Conservation (phyloP, 176 grass and related monocot genomes). For the Paspalum notatum region DNA sequence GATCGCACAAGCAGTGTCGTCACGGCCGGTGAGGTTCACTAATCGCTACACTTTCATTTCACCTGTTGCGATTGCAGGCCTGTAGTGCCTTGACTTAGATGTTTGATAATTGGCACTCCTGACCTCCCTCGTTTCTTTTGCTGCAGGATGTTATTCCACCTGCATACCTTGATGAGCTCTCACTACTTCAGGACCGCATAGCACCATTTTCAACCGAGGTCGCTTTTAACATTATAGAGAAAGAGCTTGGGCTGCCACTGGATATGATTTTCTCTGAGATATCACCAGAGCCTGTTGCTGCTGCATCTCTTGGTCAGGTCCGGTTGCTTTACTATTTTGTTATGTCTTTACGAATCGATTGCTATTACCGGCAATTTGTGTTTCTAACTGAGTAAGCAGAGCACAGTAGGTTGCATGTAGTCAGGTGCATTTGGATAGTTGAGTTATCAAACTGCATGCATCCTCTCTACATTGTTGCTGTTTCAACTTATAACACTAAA, state of each 20-base stretch:
- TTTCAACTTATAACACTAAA: constrained; percentile 26
- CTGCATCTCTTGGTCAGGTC: constrained; percentile 96
- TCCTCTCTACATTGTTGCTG: background rate
- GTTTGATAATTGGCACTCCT: background rate
- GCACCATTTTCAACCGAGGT: constrained; percentile 87
- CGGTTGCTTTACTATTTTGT: constrained; percentile 21
- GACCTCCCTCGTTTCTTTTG: constrained; percentile 4
- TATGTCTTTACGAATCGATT: background rate
- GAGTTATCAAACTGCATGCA: constrained; percentile 27
- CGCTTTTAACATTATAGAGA: constrained; percentile 94
- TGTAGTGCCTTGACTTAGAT: background rate
- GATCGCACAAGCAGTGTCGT: constrained; percentile 94
- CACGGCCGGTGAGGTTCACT: constrained; percentile 66
- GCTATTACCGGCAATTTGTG: background rate
- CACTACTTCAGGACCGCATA: constrained; percentile 91
- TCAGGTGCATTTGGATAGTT: constrained; percentile 3
- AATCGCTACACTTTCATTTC: background rate
- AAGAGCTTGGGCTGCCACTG: constrained; percentile 72
- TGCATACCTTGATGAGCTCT: constrained; percentile 88
- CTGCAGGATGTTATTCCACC: constrained; percentile 96
- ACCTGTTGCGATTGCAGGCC: background rate
- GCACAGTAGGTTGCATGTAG: background rate
- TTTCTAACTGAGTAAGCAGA: background rate
- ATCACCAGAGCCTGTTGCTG: constrained; percentile 80
- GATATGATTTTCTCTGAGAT: constrained; percentile 91